Evolutionary conservation across 2,329 filamentous ascomycete genomes (phyloP).

Genomic region (Pseudohalonectria lignicola): DNA sequence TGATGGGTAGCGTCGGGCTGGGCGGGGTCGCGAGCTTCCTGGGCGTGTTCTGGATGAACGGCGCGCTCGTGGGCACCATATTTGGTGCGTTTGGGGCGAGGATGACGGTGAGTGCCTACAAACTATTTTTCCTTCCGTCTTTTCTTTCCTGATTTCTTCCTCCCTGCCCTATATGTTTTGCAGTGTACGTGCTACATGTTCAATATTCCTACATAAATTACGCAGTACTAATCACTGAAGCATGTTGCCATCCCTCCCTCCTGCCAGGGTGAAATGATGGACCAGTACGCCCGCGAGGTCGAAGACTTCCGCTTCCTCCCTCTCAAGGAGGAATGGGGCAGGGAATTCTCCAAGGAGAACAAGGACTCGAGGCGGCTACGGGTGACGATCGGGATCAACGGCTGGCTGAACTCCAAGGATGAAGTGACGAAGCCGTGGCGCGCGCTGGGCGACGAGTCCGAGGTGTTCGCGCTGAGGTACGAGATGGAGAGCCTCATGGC

Average conservation of each 20-base stretch:
- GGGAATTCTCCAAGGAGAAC: constrained; percentile 16
- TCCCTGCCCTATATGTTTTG: no score
- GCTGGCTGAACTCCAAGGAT: constrained; percentile 67
- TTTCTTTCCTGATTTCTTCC: neutral
- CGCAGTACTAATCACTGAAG: no score
- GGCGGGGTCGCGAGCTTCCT: constrained; percentile 80
- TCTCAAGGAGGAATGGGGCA: constrained; percentile 38
- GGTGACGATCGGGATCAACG: constrained; percentile 77
- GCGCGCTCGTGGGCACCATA: constrained; percentile 72
- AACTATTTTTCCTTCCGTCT: no score
- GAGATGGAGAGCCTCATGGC: constrained; percentile 69
- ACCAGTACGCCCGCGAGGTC: constrained; percentile 77
- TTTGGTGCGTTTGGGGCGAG: constrained; percentile 85
- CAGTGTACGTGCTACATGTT: no score
- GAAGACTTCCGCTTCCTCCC: constrained; percentile 75
- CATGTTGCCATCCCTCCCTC: neutral
- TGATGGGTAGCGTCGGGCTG: constrained; percentile 77
- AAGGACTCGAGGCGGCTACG: constrained; percentile 45
- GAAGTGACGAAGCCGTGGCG: constrained; percentile 76
- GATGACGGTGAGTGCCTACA: constrained; percentile 39
- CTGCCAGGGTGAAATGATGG: constrained; percentile 64
- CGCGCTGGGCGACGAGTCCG: constrained; percentile 57
- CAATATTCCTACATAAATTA: no score
- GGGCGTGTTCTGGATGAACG: constrained; percentile 76
- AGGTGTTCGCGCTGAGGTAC: constrained; percentile 77